phyloP scores from a whole-genome alignment of 2,329 filamentous ascomycete genomes.

The Hymenoscyphus occultus region DNA sequence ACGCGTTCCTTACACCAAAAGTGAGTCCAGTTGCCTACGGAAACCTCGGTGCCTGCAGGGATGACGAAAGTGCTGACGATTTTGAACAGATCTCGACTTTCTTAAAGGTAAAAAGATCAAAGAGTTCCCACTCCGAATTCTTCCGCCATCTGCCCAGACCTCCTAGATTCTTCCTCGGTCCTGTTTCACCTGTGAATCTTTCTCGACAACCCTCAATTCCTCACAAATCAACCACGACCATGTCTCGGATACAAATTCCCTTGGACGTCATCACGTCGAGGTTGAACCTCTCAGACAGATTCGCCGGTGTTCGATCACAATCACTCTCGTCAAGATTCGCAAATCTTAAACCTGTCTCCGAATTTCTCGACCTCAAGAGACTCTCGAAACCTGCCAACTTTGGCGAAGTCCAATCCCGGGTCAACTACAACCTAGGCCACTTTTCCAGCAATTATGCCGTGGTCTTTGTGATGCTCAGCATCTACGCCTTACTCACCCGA shows the following conservation, averaged over 20 bases:
- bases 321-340: constrained; percentile 80
- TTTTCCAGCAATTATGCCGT: constrained; percentile 98
- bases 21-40: constrained; percentile 8
- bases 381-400: constrained; percentile 93
- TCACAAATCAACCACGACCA: constrained; percentile 40
- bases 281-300: constrained; percentile 80
- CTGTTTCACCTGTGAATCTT: not conserved
- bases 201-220: not conserved
- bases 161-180: not conserved
- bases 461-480: constrained; percentile 89
- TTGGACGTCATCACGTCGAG: constrained; percentile 88
- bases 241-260: constrained; percentile 90
- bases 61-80: constrained; percentile 24
- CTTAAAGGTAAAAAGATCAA: constrained; percentile 17
- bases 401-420: constrained; percentile 79
- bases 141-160: constrained; percentile 4
- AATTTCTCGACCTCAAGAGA: constrained; percentile 96
- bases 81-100: constrained; percentile 31
- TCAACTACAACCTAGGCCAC: constrained; percentile 96
- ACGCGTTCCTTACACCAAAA: constrained; percentile 3
- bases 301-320: constrained; percentile 77
- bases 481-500: constrained; percentile 93
- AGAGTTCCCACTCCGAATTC: not conserved
- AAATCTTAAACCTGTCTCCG: constrained; percentile 84
- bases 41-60: constrained; percentile 17